These are phyloP conservation scores for Funneliformis mosseae DNA, from an alignment of 192 early-diverging fungal genomes.

Conservation along the genomic window DNA sequence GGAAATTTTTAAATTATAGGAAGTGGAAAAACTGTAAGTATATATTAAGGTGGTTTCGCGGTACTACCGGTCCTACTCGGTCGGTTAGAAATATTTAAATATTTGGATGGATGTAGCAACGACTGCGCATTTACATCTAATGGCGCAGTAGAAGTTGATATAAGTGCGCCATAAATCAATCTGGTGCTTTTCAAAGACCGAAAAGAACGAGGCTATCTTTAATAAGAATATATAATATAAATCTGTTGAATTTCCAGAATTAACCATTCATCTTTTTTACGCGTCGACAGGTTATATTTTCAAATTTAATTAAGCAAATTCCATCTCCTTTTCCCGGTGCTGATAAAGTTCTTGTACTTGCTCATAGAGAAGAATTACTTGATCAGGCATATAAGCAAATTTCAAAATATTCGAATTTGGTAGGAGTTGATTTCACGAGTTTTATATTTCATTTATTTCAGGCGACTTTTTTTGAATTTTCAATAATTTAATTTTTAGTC, in stretches of 20 bases:
- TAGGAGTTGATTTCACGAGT: slow-evolving; percentile 37
- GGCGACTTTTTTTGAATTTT: background rate
- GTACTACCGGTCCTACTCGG: no score
- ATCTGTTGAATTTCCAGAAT: no score
- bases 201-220: no score
- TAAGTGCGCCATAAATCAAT: no score
- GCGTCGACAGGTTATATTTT: slow-evolving; percentile 66
- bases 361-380: slow-evolving; percentile 88
- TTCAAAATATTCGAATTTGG: slow-evolving; percentile 54
- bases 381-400: slow-evolving; percentile 79
- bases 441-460: background rate
- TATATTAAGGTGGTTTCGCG: no score
- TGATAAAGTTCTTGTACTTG: slow-evolving; percentile 80
- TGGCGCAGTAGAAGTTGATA: no score
- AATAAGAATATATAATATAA: no score
- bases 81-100: no score
- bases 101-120: no score
- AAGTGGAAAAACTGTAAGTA: slow-evolving; percentile 84
- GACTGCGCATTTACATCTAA: no score
- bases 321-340: slow-evolving; percentile 60
- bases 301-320: slow-evolving; percentile 75
- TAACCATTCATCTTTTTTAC: no score
- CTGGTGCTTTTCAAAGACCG: no score
- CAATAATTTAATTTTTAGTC: slow-evolving; percentile 36
- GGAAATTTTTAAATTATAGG: slow-evolving; percentile 49